phyloP scores from a whole-genome alignment of 176 grass and related monocot genomes.

The Oryza glaberrima region DNA sequence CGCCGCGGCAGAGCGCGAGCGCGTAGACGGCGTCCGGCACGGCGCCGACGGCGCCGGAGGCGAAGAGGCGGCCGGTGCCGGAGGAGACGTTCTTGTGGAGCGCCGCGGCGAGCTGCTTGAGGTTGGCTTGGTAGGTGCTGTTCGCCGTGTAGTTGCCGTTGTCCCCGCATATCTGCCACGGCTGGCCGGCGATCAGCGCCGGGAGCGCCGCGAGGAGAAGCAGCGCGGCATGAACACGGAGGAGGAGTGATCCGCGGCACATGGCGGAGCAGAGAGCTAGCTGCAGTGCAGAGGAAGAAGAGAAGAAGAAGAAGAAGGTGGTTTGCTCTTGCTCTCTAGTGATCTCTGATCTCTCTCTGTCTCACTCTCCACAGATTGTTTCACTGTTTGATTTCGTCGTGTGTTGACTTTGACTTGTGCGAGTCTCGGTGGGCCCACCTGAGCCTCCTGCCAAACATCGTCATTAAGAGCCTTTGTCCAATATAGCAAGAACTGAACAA shows the following conservation, averaged over 20 bases:
- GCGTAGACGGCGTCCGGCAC: constrained; percentile 34
- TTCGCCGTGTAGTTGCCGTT: constrained; percentile 51
- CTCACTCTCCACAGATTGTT: no score
- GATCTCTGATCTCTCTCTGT: no score
- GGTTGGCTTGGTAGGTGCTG: constrained; percentile 50
- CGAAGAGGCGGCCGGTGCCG: constrained; percentile 29
- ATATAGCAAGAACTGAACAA: no score
- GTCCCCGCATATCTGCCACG: constrained; percentile 20
- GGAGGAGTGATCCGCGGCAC: background rate
- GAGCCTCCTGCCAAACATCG: background rate
- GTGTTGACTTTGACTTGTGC: background rate
- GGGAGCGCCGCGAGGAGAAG: background rate
- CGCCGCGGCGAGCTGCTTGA: constrained; percentile 39
- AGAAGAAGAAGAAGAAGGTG: background rate
- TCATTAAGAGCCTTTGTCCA: background rate
- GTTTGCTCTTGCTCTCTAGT: no score
- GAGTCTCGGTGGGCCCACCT: background rate
- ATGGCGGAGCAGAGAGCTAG: constrained; percentile 1
- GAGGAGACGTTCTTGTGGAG: constrained; percentile 37
- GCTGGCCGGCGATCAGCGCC: background rate
- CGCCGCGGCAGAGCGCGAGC: constrained; percentile 61
- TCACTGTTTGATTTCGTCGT: background rate
- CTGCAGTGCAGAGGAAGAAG: background rate
- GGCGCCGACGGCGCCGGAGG: constrained; percentile 6
- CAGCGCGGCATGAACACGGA: no score